Base-by-base conservation (phyloP, 106 monocot genomes). In the Amphibolis antarctica region DNA sequence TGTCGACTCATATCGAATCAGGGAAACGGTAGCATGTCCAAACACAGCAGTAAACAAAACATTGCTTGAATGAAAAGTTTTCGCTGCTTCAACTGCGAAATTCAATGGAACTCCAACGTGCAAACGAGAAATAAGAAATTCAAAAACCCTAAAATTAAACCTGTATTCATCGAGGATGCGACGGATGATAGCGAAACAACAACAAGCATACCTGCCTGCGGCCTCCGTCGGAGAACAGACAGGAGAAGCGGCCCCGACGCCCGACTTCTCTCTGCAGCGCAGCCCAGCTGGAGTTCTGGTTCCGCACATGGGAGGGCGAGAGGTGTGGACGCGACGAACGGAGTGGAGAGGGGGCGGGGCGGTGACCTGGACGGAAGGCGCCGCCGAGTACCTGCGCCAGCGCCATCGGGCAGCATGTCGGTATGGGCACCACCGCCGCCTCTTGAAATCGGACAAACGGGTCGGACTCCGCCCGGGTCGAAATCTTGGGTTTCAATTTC, bases 221-320 rank as follows among this genome's bases (percentile, higher is more conserved):
- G 30, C 53, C 59, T 18, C 62, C 60, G 31, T 61, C 54, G 71
- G 31, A 42, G 53, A 71, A 63, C 42, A 71, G 42, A 59, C 71
- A 71, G 20, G 42, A 54, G 51, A 62, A 62, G 7, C 71, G 62
- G 60, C 62, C 62, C 0, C 13, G 29, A 42, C 71, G 15, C 1
- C 19, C 24, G 47, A 62, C 12, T 42, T 71, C 62, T n/a, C 9
- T 51, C 62, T 44, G 61, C 63, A 71, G 44, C 15, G 50, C 53
- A 1, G 19, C 62, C 63, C 62, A 71, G 21, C 25, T 42, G 50
- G 70, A 29, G 19, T 52, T 43, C 7, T 31, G 45, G 11, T 55
- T 28, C 22, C 42, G 36, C 0, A 30, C 28, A 10, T 10, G 65
- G 42, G 44, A 14, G 17, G 43, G 60, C 18, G 42, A 7, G 29